A percentile compares a stretch with the other conserved stretches of the same genome.
phyloP scores from a whole-genome alignment of 805 yeast species.

The Myxozyma udenii region DNA sequence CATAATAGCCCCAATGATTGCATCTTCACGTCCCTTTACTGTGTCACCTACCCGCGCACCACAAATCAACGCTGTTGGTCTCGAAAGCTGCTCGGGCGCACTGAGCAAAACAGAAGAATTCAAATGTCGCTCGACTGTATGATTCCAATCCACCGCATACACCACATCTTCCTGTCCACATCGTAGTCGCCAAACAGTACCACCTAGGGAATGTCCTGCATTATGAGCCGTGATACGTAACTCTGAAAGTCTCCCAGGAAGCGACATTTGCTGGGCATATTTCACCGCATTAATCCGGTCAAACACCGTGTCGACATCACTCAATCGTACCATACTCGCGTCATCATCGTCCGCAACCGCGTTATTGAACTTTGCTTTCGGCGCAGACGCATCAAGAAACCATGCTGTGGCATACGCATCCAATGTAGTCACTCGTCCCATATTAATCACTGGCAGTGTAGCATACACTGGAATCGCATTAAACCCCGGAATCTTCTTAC shows the following conservation, averaged over 20 bases:
- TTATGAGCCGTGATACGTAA: conserved; percentile 73
- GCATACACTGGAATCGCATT: conserved; percentile 66
- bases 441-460: conserved; percentile 81
- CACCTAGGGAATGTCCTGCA: conserved; percentile 93
- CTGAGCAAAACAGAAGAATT: conserved; percentile 65
- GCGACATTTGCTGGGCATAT: conserved; percentile 68
- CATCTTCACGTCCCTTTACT: conserved; percentile 54
- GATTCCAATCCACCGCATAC: conserved; percentile 93
- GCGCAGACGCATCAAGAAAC: conserved; percentile 40
- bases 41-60: conserved; percentile 60
- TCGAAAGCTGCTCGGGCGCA: conserved; percentile 53
- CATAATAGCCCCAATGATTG: conserved; percentile 44
- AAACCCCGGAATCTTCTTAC: conserved; percentile 54
- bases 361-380: neutral
- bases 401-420: conserved; percentile 76
- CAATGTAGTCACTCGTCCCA: conserved; percentile 82
- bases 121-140: conserved; percentile 79
- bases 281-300: conserved; percentile 68
- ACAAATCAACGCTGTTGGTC: conserved; percentile 83
- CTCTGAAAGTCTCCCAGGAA: conserved; percentile 49
- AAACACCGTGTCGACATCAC: conserved; percentile 76
- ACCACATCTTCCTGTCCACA: conserved; percentile 75
- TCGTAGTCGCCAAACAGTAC: conserved; percentile 79
- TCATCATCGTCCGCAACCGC: conserved; percentile 36
- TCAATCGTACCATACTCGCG: conserved; percentile 50